Evolutionary conservation across 257 asterid species (phyloP).

Genomic region (Phtheirospermum japonicum): DNA sequence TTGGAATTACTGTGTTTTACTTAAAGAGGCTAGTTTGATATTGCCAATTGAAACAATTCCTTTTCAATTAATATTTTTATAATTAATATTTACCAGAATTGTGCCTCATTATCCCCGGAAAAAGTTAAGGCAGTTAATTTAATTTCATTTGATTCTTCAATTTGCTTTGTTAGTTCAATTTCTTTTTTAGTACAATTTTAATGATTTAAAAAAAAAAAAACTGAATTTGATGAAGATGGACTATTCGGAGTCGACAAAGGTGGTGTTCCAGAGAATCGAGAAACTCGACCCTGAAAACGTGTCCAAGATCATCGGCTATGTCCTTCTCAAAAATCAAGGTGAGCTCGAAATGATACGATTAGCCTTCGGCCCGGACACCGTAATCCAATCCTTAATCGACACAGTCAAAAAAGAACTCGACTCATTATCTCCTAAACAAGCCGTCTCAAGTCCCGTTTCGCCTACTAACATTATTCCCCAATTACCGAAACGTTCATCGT

Average conservation of each 20-base stretch:
- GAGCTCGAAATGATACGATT: slow-evolving; percentile 29
- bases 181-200: not conserved
- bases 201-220: too few species aligned
- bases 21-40: too few species aligned
- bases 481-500: too few species aligned
- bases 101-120: too few species aligned
- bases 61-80: not conserved
- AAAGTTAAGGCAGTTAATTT: too few species aligned
- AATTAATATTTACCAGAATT: not conserved
- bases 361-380: slow-evolving; percentile 25
- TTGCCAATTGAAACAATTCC: too few species aligned
- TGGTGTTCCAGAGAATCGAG: slow-evolving; percentile 28
- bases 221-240: slow-evolving; percentile 29
- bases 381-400: slow-evolving; percentile 18
- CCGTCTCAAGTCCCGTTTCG: not conserved
- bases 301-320: slow-evolving; percentile 24
- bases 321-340: slow-evolving; percentile 17
- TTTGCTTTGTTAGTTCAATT: not conserved
- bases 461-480: too few species aligned
- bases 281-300: slow-evolving; percentile 31
- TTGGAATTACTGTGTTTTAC: too few species aligned
- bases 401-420: slow-evolving; percentile 15
- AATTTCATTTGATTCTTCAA: not conserved
- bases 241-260: slow-evolving; percentile 25
- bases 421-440: slow-evolving; percentile 1